Evolutionary conservation across 2,329 filamentous ascomycete species (phyloP), one percentile per base, ranked within the genome.

Genomic region (Botrytis pseudocinerea): DNA sequence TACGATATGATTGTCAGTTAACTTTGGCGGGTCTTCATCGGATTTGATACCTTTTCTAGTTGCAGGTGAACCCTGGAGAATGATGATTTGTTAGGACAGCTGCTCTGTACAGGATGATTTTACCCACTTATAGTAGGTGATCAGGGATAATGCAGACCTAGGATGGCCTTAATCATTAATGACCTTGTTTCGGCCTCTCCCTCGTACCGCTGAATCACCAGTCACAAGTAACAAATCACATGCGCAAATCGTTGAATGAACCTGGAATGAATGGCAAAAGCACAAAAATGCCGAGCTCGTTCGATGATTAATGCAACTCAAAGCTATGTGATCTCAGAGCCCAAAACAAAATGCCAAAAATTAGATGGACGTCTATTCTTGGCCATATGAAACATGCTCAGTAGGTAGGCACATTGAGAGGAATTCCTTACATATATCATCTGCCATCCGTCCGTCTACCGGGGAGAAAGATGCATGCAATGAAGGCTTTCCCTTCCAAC

Each of bases 401-500:
- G n/a, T 57, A 57, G 51, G 51, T 57, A 28, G 51, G 51, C 18
- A 44, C 6, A 42, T 44, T 32, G 38, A 44, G 18, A 2, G 40
- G 20, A 20, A 28, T 28, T 42, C 61, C 38, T 62, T 32, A 40
- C 38, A 54, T 40, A 35, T 51, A 25, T 62, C 35, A 22, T 57
- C 38, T 54, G 6, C n/a, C 14, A 44, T 28, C 46, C 32, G 9
- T 25, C 38, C 54, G n/a, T 38, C 32, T 38, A 9, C 16, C 54
- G 42, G 32, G 28, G 35, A 63, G 25, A 48, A 40, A 62, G 14
- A 42, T 8, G 32, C 28, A 14, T 63, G 61, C 57, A 63, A 71
- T 71, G 59, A 71, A 71, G 69, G 2, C 35, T 63, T n/a, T 72
- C 44, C 51, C 65, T 57, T 61, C 28, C 25, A n/a, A 64, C 46